Percentiles rank a stretch among this genome's conserved stretches.
phyloP scores from a whole-genome alignment of 2,329 filamentous ascomycete species.

The Juglanconis oblonga region DNA sequence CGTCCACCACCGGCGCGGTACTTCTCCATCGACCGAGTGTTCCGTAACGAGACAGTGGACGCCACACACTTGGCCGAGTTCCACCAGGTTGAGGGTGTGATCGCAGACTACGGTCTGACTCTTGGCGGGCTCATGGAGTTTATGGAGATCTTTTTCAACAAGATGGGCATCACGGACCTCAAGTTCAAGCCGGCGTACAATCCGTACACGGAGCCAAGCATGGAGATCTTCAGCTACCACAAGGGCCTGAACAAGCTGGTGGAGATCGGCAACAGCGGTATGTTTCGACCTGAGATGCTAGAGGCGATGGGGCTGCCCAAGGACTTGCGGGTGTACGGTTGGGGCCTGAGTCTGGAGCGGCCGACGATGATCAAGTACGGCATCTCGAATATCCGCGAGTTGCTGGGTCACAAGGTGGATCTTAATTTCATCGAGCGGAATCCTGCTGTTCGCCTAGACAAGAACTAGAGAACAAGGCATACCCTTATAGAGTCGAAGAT shows the following conservation, averaged over 20 bases:
- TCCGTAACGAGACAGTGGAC: slow-evolving; percentile 94
- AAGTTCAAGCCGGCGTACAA: slow-evolving; percentile 97
- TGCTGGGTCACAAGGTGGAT: slow-evolving; percentile 85
- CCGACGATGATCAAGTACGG: slow-evolving; percentile 98
- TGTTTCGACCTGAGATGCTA: slow-evolving; percentile 98
- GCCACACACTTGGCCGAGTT: slow-evolving; percentile 97
- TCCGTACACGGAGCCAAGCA: slow-evolving; percentile 87
- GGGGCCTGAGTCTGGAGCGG: slow-evolving; percentile 85
- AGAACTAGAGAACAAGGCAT: background rate
- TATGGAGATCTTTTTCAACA: slow-evolving; percentile 92
- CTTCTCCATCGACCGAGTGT: slow-evolving; percentile 98
- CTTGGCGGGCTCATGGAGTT: slow-evolving; percentile 88
- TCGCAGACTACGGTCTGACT: slow-evolving; percentile 91
- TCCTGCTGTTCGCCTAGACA: slow-evolving; percentile 13
- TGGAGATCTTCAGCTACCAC: slow-evolving; percentile 98
- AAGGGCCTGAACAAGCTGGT: slow-evolving; percentile 85
- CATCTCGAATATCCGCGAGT: slow-evolving; percentile 85
- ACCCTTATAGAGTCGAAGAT: background rate
- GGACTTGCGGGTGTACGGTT: slow-evolving; percentile 91
- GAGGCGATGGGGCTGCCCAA: slow-evolving; percentile 90
- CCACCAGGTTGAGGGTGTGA: slow-evolving; percentile 97
- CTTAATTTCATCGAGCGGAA: slow-evolving; percentile 14
- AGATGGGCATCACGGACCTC: slow-evolving; percentile 84
- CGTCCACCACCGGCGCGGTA: slow-evolving; percentile 73
- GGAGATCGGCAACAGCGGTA: slow-evolving; percentile 96